Percentiles rank a stretch among this genome's conserved stretches.
Conservation (phyloP, 2,329 filamentous ascomycete species). For the Onygenales sp. region DNA sequence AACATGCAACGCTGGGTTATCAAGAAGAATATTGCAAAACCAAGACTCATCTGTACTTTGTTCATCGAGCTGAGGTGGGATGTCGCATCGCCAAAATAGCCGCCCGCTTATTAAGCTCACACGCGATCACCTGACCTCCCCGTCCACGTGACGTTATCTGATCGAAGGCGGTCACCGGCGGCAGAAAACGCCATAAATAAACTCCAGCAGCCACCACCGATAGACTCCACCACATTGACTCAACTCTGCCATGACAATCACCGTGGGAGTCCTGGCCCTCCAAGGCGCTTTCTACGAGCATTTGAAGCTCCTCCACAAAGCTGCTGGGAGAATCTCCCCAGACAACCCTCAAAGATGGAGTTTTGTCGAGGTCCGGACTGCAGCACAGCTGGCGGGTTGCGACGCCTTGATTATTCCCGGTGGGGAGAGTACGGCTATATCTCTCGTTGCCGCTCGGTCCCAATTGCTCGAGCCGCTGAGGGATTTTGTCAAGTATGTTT, state of each 20-base stretch:
- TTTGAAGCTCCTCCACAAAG: slow-evolving; percentile 62
- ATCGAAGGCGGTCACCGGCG: neutral
- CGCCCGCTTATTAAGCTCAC: neutral
- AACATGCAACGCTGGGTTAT: too few relatives aligned
- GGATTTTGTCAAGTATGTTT: slow-evolving; percentile 74
- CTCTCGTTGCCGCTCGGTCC: slow-evolving; percentile 72
- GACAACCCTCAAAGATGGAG: slow-evolving; percentile 35
- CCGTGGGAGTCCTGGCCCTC: slow-evolving; percentile 59
- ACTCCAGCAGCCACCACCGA: neutral
- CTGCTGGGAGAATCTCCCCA: slow-evolving; percentile 43
- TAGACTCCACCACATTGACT: neutral
- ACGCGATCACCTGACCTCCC: neutral
- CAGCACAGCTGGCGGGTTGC: slow-evolving; percentile 59
- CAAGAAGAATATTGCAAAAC: too few relatives aligned
- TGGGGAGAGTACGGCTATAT: slow-evolving; percentile 90
- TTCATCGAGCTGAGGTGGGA: too few relatives aligned
- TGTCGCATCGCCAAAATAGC: too few relatives aligned
- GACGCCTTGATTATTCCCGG: slow-evolving; percentile 84
- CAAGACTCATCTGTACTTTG: too few relatives aligned
- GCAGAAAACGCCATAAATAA: neutral
- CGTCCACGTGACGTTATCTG: neutral
- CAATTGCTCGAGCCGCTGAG: slow-evolving; percentile 74
- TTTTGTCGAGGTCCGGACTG: slow-evolving; percentile 73
- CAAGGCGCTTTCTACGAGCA: slow-evolving; percentile 94
- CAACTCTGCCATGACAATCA: slow-evolving; percentile 5